Evolutionary conservation across 495 filamentous ascomycete genomes (phyloP), one percentile per base, ranked within the genome.

Genomic region (Xylaria grammica): DNA sequence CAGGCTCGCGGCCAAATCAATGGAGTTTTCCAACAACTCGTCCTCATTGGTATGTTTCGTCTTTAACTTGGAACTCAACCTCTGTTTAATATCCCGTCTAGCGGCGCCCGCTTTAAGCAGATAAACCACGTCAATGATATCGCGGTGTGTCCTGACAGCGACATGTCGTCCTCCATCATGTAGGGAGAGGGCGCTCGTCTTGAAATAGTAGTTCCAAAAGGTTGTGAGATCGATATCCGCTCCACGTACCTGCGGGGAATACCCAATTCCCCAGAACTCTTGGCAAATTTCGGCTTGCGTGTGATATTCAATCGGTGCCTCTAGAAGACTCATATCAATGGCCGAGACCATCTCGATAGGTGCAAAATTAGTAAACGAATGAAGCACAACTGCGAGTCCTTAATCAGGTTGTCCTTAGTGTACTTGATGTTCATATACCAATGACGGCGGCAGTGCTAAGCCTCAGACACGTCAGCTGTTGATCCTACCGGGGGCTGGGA

Each of bases 1-100:
- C 4, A 69, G 55, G 40, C 67, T 60, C 22, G 60, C 67, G 17
- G 60, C 64, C 15, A 67, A 61, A 34, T 69, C 59, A 46, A 69
- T 58, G 19, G 60, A 63, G 19, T 56, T 60, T 17, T 63, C 32
- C 34, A 54, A 30, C 15, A 54, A 60, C 7, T 69, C 54, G 13
- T 46, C 10, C 9, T 63, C 57, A 26, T 36, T n/a, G 19, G 20
- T 19, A 50, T 44, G 22, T 10, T 15, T 34, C n/a, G 6, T 13
- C 9, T 51, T 20, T 22, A 65, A 53, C 0, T 58, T 49, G 5
- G 13, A 20, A 11, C 55, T 17, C 36, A 65, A 58, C 8, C 20
- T 26, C 24, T 62, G 17, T 45, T 59, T 50, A 0, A 57, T 19
- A n/a, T 59, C 54, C 34, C 48, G 29, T 46, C 36, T 42, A 24